Percentiles rank a stretch among this genome's conserved stretches.
phyloP scores from a whole-genome alignment of 2,329 filamentous ascomycete species.

The Biscogniauxia marginata region DNA sequence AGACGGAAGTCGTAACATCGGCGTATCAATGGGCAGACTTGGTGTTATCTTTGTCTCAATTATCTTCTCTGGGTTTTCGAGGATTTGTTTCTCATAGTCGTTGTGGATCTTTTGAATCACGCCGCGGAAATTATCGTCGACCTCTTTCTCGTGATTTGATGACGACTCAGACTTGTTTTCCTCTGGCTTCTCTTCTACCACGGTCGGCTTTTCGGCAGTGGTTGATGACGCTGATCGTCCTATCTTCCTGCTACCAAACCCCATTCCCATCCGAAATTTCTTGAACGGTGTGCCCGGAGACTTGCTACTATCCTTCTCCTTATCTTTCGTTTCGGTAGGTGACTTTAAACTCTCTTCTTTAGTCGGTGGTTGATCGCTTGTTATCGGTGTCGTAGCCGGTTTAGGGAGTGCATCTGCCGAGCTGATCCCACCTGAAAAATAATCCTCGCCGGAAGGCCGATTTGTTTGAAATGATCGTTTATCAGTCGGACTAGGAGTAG shows the following conservation, averaged over 20 bases:
- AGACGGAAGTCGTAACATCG: conserved; percentile 69
- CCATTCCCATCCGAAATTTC: conserved; percentile 40
- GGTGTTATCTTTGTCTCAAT: conserved; percentile 67
- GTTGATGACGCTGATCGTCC: conserved; percentile 65
- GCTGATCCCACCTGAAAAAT: conserved; percentile 67
- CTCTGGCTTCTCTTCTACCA: conserved; percentile 74
- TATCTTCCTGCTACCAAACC: conserved; percentile 82
- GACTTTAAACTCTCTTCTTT: conserved; percentile 43
- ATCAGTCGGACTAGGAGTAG: conserved; percentile 49
- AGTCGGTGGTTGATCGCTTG: conserved; percentile 41
- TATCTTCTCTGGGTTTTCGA: conserved; percentile 51
- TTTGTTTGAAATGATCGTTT: conserved; percentile 56
- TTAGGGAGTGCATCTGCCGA: conserved; percentile 48
- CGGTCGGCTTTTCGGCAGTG: conserved; percentile 68
- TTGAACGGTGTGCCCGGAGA: conserved; percentile 52
- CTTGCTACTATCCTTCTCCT: conserved; percentile 55
- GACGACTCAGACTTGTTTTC: conserved; percentile 58
- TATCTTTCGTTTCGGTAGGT: conserved; percentile 58
- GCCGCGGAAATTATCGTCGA: conserved; percentile 74
- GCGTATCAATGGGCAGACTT: conserved; percentile 70
- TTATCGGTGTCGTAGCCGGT: conserved; percentile 45
- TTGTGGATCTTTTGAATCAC: conserved; percentile 70
- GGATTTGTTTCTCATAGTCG: conserved; percentile 68
- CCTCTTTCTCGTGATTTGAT: conserved; percentile 66
- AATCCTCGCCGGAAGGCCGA: conserved; percentile 68